phyloP scores from a whole-genome alignment of 2,329 filamentous ascomycete species.

The Diaporthe ampelina region DNA sequence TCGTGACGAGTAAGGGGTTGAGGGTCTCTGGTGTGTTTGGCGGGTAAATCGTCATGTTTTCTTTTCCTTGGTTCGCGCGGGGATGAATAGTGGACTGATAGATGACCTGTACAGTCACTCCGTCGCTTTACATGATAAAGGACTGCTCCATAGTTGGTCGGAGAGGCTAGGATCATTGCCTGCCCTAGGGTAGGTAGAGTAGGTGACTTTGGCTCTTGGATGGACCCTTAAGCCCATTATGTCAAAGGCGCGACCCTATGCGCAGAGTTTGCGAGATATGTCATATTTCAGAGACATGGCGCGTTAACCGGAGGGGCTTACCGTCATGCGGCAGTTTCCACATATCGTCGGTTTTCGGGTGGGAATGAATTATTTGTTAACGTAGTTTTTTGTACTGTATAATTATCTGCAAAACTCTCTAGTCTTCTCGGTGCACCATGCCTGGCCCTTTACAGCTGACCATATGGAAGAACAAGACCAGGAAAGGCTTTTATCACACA shows the following conservation, averaged over 20 bases:
- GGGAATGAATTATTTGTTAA: too few species aligned
- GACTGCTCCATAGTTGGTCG: background rate
- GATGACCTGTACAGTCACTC: background rate
- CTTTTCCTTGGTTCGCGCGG: too few species aligned
- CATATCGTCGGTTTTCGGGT: too few species aligned
- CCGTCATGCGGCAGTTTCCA: background rate
- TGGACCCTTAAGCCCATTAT: too few species aligned
- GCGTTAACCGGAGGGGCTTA: background rate
- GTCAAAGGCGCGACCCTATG: background rate
- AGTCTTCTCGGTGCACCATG: background rate
- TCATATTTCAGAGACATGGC: background rate
- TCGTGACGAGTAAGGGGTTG: slow-evolving; percentile 26
- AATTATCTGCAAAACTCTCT: too few species aligned
- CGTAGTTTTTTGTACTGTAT: too few species aligned
- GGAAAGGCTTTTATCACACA: background rate
- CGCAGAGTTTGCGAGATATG: background rate
- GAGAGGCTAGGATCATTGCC: background rate
- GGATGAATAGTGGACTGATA: too few species aligned
- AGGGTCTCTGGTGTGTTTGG: slow-evolving; percentile 19
- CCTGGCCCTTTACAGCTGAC: too few species aligned
- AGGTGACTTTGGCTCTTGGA: background rate
- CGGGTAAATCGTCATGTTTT: slow-evolving; percentile 7
- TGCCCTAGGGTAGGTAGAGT: too few species aligned
- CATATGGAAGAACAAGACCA: too few species aligned
- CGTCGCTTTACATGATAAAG: too few species aligned